Base-by-base conservation (phyloP, 169 alveolate genomes). In the Theileria orientalis region DNA sequence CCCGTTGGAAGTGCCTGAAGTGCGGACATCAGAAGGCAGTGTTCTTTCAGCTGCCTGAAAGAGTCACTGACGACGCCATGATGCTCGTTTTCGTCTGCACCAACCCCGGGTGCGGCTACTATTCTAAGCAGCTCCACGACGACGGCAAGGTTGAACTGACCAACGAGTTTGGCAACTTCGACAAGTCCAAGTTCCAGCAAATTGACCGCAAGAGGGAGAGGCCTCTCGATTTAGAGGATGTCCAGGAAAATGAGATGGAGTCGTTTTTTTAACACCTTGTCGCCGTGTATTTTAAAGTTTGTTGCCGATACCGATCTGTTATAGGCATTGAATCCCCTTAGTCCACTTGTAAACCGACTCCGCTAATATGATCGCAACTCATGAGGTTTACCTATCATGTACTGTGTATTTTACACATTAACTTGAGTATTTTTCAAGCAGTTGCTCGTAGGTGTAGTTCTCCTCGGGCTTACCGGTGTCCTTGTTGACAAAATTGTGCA, bases 21-120 rank as follows among this genome's bases (percentile, higher is more conserved):
- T 94, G 97, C 63, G 93, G 94, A 11, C 77, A 73, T 52, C 72
- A 78, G 37, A 93, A 90, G 60, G 95, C 95, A 0, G 96, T 94
- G 14, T 94, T 92, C 74, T 93, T 94, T 68, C 97, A 94, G 64
- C 80, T 94, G 5, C 96, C 97, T 0, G 97, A 94, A 76, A 57
- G 96, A 33, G 93, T 92, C 0, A 85, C 94, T 14, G 93, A 90
- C 66, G 96, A 93, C 33, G 96, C 97, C 14, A 94, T 94, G 97
- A 91, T 94, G 35, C 90, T 94, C 16, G 97, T 93, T 19, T 94
- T 88, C 74, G 97, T 94, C 19, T 94, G 97, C 90, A 83, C 87
- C 41, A 88, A 86, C 47, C 80, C 87, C 19, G 93, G 92, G 19
- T 88, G 93, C 29, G 89, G 84, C 14, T 84, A 84, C 60, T 88